A percentile compares a stretch with the other conserved stretches of the same genome.
phyloP scores from a whole-genome alignment of 2,329 filamentous ascomycete species.

The Parastagonospora avenae region DNA sequence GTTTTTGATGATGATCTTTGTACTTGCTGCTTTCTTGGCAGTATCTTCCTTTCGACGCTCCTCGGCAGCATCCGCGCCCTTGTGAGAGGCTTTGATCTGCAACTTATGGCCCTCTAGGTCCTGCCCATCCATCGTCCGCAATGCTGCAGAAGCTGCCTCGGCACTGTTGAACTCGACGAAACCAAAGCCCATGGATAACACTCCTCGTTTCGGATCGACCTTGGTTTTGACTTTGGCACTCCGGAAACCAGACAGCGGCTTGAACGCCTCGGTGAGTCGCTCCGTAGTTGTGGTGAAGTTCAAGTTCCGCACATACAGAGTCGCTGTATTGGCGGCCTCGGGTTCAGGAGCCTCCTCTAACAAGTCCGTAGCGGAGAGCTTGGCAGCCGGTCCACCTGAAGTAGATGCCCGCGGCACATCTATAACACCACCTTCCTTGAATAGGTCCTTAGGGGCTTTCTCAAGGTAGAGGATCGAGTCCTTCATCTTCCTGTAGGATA shows the following conservation, averaged over 20 bases:
- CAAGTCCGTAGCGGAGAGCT: slow-evolving; percentile 71
- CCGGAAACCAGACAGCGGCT: slow-evolving; percentile 82
- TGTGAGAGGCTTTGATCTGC: slow-evolving; percentile 84
- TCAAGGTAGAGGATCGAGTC: slow-evolving; percentile 92
- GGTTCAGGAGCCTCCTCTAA: slow-evolving; percentile 64
- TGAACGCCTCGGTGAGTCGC: slow-evolving; percentile 76
- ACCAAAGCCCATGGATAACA: slow-evolving; percentile 92
- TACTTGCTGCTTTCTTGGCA: slow-evolving; percentile 79
- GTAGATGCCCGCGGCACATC: slow-evolving; percentile 44
- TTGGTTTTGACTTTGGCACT: slow-evolving; percentile 92
- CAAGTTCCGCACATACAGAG: slow-evolving; percentile 90
- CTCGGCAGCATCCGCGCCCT: slow-evolving; percentile 83
- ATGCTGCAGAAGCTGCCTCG: slow-evolving; percentile 76
- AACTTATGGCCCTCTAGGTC: slow-evolving; percentile 87
- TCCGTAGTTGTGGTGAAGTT: slow-evolving; percentile 87
- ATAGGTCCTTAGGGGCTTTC: slow-evolving; percentile 86
- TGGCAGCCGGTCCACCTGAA: slow-evolving; percentile 46
- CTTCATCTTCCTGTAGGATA: slow-evolving; percentile 90
- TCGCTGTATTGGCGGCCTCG: slow-evolving; percentile 68
- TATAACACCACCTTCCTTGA: slow-evolving; percentile 51
- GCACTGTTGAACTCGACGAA: slow-evolving; percentile 88
- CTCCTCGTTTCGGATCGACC: slow-evolving; percentile 86
- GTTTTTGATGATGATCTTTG: slow-evolving; percentile 98
- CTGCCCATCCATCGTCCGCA: slow-evolving; percentile 85
- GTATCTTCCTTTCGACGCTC: slow-evolving; percentile 82